These are phyloP conservation scores for Vigna unguiculata DNA, from an alignment of 306 rosid genomes.

Conservation along the genomic window DNA sequence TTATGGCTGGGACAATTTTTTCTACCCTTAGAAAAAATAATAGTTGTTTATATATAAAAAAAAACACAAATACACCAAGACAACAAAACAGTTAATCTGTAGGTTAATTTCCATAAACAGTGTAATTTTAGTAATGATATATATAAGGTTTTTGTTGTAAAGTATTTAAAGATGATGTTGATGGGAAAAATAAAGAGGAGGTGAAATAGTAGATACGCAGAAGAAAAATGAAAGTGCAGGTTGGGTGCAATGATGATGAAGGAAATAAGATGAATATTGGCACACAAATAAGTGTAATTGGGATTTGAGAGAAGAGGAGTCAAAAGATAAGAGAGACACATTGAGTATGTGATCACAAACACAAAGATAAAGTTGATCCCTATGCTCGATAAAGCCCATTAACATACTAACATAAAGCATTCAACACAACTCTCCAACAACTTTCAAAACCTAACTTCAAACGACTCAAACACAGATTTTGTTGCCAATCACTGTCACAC, in stretches of 20 bases:
- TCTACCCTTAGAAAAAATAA: too few species aligned
- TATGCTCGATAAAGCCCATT: constrained; percentile 63
- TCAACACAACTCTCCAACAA: constrained; percentile 43
- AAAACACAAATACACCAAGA: background rate
- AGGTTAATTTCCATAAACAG: background rate
- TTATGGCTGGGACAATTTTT: too few species aligned
- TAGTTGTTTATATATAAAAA: too few species aligned
- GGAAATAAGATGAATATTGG: constrained; percentile 36
- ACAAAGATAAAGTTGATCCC: constrained; percentile 56
- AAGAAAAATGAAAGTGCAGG: background rate
- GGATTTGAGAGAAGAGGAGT: constrained; percentile 48
- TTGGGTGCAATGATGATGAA: constrained; percentile 34
- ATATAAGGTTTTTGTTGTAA: too few species aligned
- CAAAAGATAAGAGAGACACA: constrained; percentile 72
- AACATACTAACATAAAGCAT: constrained; percentile 40
- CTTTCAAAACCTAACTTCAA: constrained; percentile 51
- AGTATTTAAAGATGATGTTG: too few species aligned
- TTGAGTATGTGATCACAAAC: constrained; percentile 60
- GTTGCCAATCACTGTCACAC: constrained; percentile 50
- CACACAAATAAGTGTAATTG: constrained; percentile 33
- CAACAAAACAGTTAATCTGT: too few species aligned
- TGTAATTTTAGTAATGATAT: too few species aligned
- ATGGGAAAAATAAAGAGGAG: background rate
- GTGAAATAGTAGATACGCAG: background rate
- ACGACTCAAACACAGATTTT: constrained; percentile 53